Percentiles rank a stretch among this genome's conserved stretches.
These are phyloP conservation scores for Russula olivacea DNA, from an alignment of 768 basidiomycete genomes.

Conservation along the genomic window DNA sequence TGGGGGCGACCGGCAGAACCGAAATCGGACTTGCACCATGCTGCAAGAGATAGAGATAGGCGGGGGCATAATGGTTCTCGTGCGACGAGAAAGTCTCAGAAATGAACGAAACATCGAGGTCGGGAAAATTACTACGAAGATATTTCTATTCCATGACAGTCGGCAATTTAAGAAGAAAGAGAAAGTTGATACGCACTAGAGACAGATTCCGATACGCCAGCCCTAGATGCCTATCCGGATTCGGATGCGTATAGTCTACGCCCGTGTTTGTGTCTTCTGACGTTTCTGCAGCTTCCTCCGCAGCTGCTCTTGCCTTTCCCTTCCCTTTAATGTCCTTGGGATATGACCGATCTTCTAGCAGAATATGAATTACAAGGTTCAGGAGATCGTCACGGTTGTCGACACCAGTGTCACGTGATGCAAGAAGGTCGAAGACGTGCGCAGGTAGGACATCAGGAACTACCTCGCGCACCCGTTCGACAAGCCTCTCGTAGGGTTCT, in stretches of 20 bases:
- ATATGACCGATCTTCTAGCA: slow-evolving; percentile 59
- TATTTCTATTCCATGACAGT: slow-evolving; percentile 37
- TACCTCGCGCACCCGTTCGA: slow-evolving; percentile 58
- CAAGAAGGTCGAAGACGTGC: slow-evolving; percentile 46
- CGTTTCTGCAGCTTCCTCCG: slow-evolving; percentile 22
- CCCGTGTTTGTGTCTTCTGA: slow-evolving; percentile 32
- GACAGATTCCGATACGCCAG: slow-evolving; percentile 45
- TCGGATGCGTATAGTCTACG: slow-evolving; percentile 49
- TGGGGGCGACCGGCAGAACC: slow-evolving; percentile 33
- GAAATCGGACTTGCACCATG: slow-evolving; percentile 34
- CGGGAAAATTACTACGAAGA: slow-evolving; percentile 52
- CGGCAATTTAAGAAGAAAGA: slow-evolving; percentile 7
- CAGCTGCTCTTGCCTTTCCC: slow-evolving; percentile 36
- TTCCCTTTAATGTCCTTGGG: slow-evolving; percentile 47
- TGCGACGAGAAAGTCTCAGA: slow-evolving; percentile 37
- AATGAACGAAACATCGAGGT: slow-evolving; percentile 50
- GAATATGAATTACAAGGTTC: slow-evolving; percentile 49
- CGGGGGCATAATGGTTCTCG: slow-evolving; percentile 57
- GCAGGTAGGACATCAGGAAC: slow-evolving; percentile 62
- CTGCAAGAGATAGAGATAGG: slow-evolving; percentile 47
- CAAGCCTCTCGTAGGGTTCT: slow-evolving; percentile 27
- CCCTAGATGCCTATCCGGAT: slow-evolving; percentile 42
- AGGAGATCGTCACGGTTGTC: slow-evolving; percentile 35
- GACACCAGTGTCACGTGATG: slow-evolving; percentile 37
- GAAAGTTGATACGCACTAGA: slow-evolving; percentile 38